Base-by-base conservation (phyloP, 352 stramenopile species). In the Phytophthora foliorum region DNA sequence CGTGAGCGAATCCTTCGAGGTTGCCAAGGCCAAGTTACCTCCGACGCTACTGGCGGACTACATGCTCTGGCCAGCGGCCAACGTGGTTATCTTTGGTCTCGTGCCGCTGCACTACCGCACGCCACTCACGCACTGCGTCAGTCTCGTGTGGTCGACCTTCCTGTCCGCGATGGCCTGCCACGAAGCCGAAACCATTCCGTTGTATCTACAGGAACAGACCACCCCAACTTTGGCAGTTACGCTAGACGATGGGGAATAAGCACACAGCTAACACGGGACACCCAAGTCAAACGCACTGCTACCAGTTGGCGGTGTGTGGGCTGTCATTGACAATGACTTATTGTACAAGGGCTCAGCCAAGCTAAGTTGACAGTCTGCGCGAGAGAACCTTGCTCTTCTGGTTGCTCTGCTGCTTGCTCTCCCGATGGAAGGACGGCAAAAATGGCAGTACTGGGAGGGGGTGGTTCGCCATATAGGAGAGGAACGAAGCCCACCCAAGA, bases 81-180 rank as follows among this genome's bases (percentile, higher is more conserved):
- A 89, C 45, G 10, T 84, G 21, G 58, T 85, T 22, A 72, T 78
- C 16, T 89, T 89, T 60, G 61, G 53, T 32, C 54, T 89, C 16
- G 65, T 86, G 25, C 81, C 78, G 39, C 57, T 87, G 36, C 81
- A 81, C 25, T 84, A 86, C 45, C 78, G 81, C 6, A 75, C 80
- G 13, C 78, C 82, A 0, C 84, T 84, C 57, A 72, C 72, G 41
- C 84, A 85, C 62, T 83, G 75, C 52, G 72, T 86, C 36, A 86
- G 72, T 34, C 69, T 87, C 38, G 73, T 69, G 0, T 87, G 81
- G 78, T 86, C 75, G 19, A 75, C 72, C 11, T 86, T 81, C 63
- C 56, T 88, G 39, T 87, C 79, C 42, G 58, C 63, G 7, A 84
- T 87, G 67, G 60, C 74, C 27, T 85, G 57, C 68, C 68, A 68